These are phyloP conservation scores for Colletotrichum sp. DNA, from an alignment of 2,329 filamentous ascomycete species.

Conservation along the genomic window DNA sequence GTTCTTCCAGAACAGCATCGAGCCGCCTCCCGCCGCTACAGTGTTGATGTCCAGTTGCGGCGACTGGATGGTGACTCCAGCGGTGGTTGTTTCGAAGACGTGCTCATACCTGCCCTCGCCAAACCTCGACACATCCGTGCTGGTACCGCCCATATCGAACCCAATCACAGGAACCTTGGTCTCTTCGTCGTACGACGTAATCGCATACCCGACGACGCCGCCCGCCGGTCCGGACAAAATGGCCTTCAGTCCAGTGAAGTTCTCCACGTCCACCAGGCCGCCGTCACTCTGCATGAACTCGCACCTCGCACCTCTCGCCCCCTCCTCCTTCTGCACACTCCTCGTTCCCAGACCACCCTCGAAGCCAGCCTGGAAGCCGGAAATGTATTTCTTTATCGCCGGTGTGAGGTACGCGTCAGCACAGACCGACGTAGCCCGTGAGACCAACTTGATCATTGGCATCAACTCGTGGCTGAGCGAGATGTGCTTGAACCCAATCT, in stretches of 20 bases:
- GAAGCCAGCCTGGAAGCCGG: slow-evolving; percentile 81
- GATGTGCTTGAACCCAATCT: slow-evolving; percentile 85
- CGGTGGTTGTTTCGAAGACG: slow-evolving; percentile 92
- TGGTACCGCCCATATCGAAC: slow-evolving; percentile 96
- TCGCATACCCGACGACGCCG: slow-evolving; percentile 89
- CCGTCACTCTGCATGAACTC: slow-evolving; percentile 96
- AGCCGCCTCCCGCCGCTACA: slow-evolving; percentile 88
- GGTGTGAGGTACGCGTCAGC: slow-evolving; percentile 84
- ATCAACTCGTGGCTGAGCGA: slow-evolving; percentile 81
- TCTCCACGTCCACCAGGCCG: slow-evolving; percentile 73
- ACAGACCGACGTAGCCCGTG: slow-evolving; percentile 77
- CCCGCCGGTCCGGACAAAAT: slow-evolving; percentile 92
- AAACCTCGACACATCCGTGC: slow-evolving; percentile 89
- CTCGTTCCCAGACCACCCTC: slow-evolving; percentile 79
- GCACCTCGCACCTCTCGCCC: slow-evolving; percentile 76
- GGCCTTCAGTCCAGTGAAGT: slow-evolving; percentile 83
- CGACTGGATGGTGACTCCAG: slow-evolving; percentile 91
- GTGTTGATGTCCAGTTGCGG: slow-evolving; percentile 96
- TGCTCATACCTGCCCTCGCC: slow-evolving; percentile 88
- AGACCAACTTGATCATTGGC: slow-evolving; percentile 84
- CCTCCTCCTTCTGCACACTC: slow-evolving; percentile 71
- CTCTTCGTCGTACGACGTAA: slow-evolving; percentile 85
- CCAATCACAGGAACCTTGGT: slow-evolving; percentile 89
- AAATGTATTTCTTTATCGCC: slow-evolving; percentile 76
- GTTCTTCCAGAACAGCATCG: slow-evolving; percentile 84